Conservation (phyloP, 176 grass and related monocot genomes). For the Phragmites australis region DNA sequence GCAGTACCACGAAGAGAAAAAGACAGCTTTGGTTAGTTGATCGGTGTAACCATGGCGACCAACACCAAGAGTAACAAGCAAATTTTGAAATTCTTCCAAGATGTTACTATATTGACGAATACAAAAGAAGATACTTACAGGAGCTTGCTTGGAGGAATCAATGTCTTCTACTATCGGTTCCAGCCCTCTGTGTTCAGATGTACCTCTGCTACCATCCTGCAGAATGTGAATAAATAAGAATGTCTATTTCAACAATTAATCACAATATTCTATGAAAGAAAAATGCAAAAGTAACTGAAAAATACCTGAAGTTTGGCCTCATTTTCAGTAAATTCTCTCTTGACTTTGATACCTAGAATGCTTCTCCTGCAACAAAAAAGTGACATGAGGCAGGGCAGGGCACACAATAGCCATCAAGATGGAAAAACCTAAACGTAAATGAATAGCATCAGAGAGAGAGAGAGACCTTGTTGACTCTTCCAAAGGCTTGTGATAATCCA, state of each 20-base stretch:
- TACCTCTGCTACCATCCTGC: constrained; percentile 40
- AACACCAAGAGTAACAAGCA: background rate
- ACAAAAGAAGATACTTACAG: constrained; percentile 35
- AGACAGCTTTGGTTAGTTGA: background rate
- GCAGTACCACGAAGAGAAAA: constrained; percentile 14
- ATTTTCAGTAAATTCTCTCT: constrained; percentile 69
- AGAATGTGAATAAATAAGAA: background rate
- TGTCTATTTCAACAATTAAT: constrained; percentile 3
- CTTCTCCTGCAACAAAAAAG: constrained; percentile 50
- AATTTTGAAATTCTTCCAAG: background rate
- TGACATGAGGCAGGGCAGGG: background rate
- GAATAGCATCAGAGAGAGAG: background rate
- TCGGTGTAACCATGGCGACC: background rate
- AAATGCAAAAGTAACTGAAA: background rate
- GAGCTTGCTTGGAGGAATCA: constrained; percentile 30
- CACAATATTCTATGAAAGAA: background rate
- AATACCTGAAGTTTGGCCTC: constrained; percentile 64
- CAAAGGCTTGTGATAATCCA: constrained; percentile 48
- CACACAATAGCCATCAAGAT: constrained; percentile 3
- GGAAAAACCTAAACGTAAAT: background rate
- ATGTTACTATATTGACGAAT: background rate
- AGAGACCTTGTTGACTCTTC: constrained; percentile 51
- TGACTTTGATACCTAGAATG: constrained; percentile 60
- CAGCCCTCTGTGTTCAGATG: constrained; percentile 39
- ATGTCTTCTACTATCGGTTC: constrained; percentile 42